Evolutionary conservation across 192 early-diverging fungal genomes (phyloP), one percentile per base, ranked within the genome.

Genomic region (Backusella luteola): DNA sequence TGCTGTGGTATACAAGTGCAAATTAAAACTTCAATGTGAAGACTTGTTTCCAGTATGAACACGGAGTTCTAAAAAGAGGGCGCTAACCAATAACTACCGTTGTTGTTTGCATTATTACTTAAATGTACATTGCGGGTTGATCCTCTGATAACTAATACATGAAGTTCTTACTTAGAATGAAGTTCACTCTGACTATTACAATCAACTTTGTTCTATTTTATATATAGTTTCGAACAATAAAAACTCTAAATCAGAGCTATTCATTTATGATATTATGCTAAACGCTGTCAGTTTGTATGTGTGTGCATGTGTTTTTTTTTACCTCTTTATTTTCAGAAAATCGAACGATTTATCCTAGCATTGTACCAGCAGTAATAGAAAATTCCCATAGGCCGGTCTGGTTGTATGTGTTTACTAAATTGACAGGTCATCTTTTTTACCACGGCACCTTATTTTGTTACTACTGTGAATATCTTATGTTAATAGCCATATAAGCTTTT

Each of bases 341-440:
- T 56, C 53, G 21, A 12, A 56, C 8, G 53, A 56, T 26, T 23
- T 56, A 23, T 56, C 11, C 12, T 8, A 56, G 17, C 46, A 49
- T 17, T n/a, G 19, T 49, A 49, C 42, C 15, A 53, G 19, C 17
- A 23, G 26, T 8, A 56, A 32, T 32, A 32, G 32, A 56, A 56
- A 53, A 53, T 56, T 56, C 53, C 53, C 53, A 56, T 56, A 56
- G 53, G 11, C 8, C 1, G 21, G 7, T 56, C 53, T 56, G 11
- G 6, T 56, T 56, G 1, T 56, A 56, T 11, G 11, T 8, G 53
- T 23, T 56, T 56, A 56, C 11, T 26, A 56, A 56, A 56, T 56
- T 56, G 53, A 26, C 53, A 56, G 53, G 53, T 56, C 53, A 56
- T 56, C 53, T 56, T 56, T 56, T 56, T 56, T 56, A 56, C 53